Evolutionary conservation across 2,329 filamentous ascomycete genomes (phyloP).

Genomic region (Hyphodiscus sp.): DNA sequence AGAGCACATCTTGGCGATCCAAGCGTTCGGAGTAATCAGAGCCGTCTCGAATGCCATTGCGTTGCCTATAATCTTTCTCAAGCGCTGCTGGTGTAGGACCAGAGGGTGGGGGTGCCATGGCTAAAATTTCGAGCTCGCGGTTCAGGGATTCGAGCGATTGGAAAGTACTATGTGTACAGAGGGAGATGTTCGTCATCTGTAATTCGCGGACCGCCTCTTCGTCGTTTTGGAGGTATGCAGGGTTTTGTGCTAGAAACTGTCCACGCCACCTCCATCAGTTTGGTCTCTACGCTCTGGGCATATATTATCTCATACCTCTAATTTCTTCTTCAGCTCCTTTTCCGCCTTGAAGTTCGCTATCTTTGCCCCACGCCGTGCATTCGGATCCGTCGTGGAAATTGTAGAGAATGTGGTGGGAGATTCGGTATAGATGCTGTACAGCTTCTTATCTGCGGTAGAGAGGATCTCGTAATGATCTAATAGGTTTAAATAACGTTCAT

Average conservation of each 20-base stretch:
- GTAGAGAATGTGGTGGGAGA: slow-evolving; percentile 67
- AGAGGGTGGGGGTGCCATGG: slow-evolving; percentile 56
- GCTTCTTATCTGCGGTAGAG: slow-evolving; percentile 53
- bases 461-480: slow-evolving; percentile 77
- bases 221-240: slow-evolving; percentile 60
- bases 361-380: slow-evolving; percentile 71
- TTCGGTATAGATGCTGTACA: slow-evolving; percentile 69
- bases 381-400: slow-evolving; percentile 56
- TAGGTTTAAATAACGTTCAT: slow-evolving; percentile 71
- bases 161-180: slow-evolving; percentile 73
- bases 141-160: slow-evolving; percentile 81
- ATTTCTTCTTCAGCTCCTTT: slow-evolving; percentile 73
- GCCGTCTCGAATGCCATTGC: slow-evolving; percentile 31
- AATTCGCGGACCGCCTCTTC: slow-evolving; percentile 78
- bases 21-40: slow-evolving; percentile 63
- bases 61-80: slow-evolving; percentile 40
- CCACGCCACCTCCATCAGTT: slow-evolving; percentile 6
- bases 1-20: slow-evolving; percentile 54
- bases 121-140: slow-evolving; percentile 77
- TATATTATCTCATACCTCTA: slow-evolving; percentile 53
- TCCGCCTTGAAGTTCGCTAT: slow-evolving; percentile 80
- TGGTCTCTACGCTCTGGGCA: no score
- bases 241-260: slow-evolving; percentile 53
- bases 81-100: slow-evolving; percentile 38
- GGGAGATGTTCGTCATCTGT: slow-evolving; percentile 67